Evolutionary conservation across 208 protist species (phyloP).

Genomic region (Crithidia bombi): DNA sequence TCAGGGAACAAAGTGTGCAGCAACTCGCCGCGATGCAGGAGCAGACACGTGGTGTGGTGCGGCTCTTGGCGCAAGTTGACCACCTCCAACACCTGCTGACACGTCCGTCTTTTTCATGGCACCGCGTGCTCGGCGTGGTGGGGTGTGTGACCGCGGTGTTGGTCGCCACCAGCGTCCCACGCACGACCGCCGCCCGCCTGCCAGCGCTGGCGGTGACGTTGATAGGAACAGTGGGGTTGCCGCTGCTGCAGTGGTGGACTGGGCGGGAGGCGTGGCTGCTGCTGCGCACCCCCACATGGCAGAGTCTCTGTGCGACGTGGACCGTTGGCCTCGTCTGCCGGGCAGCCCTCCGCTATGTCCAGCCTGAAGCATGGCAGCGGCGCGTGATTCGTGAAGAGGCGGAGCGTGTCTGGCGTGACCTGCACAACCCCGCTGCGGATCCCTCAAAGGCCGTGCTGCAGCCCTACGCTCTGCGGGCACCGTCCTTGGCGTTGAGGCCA

Average conservation of each 20-base stretch:
- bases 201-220: conserved; percentile 49
- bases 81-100: conserved; percentile 45
- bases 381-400: conserved; percentile 49
- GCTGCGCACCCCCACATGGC: conserved; percentile 23
- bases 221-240: conserved; percentile 34
- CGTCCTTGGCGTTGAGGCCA: background rate
- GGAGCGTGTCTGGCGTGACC: conserved; percentile 27
- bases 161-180: conserved; percentile 42
- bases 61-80: conserved; percentile 60
- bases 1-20: conserved; percentile 35
- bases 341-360: conserved; percentile 31
- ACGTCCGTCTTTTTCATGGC: conserved; percentile 33
- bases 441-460: conserved; percentile 2
- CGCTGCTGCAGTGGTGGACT: conserved; percentile 35
- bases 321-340: conserved; percentile 24
- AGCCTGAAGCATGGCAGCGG: conserved; percentile 32
- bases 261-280: conserved; percentile 6
- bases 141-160: conserved; percentile 31
- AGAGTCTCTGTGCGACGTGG: conserved; percentile 30
- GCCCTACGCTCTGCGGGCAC: conserved; percentile 2
- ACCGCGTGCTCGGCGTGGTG: conserved; percentile 27
- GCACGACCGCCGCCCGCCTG: conserved; percentile 58
- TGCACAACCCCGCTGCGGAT: background rate
- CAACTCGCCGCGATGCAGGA: conserved; percentile 54
- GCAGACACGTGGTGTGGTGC: conserved; percentile 51